Percentiles rank a stretch among this genome's conserved stretches.
These are phyloP conservation scores for Agaricus subrufescens DNA, from an alignment of 768 basidiomycete species.

Conservation along the genomic window DNA sequence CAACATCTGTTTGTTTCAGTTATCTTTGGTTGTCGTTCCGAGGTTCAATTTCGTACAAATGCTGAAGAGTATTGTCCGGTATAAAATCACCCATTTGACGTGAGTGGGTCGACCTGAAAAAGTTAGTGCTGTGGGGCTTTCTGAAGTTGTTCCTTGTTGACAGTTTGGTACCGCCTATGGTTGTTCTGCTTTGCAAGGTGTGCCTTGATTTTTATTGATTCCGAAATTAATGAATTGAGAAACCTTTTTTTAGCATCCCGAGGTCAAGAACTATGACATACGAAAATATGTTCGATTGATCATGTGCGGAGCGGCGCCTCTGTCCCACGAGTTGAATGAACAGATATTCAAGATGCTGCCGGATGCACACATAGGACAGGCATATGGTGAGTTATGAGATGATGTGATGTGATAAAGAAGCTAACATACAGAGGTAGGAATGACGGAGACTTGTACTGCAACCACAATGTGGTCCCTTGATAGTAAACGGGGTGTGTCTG, in stretches of 20 bases:
- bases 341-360: slow-evolving; percentile 48
- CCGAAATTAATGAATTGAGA: neutral
- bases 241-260: slow-evolving; percentile 37
- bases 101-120: slow-evolving; percentile 15
- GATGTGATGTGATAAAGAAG: neutral
- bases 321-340: slow-evolving; percentile 48
- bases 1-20: slow-evolving; percentile 20
- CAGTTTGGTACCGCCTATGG: slow-evolving; percentile 55
- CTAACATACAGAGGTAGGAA: slow-evolving; percentile 34
- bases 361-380: slow-evolving; percentile 51
- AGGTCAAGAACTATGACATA: slow-evolving; percentile 45
- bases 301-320: slow-evolving; percentile 56
- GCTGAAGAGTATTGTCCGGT: slow-evolving; percentile 53
- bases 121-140: neutral
- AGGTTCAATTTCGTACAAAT: slow-evolving; percentile 62
- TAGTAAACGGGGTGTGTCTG: slow-evolving; percentile 44
- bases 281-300: slow-evolving; percentile 36
- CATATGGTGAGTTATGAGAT: slow-evolving; percentile 37
- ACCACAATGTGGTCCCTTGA: slow-evolving; percentile 45
- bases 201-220: neutral
- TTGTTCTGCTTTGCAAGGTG: slow-evolving; percentile 55
- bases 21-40: slow-evolving; percentile 53
- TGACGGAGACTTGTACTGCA: slow-evolving; percentile 61
- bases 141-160: neutral
- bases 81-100: slow-evolving; percentile 55